Percentiles rank a stretch among this genome's conserved stretches.
Evolutionary conservation across 164 flowering plant genomes (phyloP).

Genomic region (Umbellularia californica): DNA sequence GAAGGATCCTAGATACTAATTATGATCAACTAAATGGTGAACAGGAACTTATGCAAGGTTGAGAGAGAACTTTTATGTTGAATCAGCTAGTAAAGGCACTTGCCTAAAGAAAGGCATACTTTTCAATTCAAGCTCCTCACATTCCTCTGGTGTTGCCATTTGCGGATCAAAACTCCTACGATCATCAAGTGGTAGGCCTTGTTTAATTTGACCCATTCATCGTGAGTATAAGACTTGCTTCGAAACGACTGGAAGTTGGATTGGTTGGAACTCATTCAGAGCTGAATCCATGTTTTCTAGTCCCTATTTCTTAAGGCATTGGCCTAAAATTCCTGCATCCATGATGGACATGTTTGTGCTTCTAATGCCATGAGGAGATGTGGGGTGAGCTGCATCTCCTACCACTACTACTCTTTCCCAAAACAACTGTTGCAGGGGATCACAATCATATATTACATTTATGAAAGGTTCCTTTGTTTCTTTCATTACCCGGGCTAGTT

Average conservation of each 20-base stretch:
- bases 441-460: slow-evolving; percentile 72
- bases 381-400: slow-evolving; percentile 95
- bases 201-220: slow-evolving; percentile 66
- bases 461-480: slow-evolving; percentile 79
- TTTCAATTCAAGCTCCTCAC: slow-evolving; percentile 53
- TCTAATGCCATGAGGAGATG: slow-evolving; percentile 82
- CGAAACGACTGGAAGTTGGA: slow-evolving; percentile 56
- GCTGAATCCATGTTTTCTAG: slow-evolving; percentile 42
- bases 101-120: slow-evolving; percentile 61
- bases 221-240: slow-evolving; percentile 74
- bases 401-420: slow-evolving; percentile 78
- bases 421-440: slow-evolving; percentile 48
- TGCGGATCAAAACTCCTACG: slow-evolving; percentile 37
- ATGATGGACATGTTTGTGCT: slow-evolving; percentile 92
- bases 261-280: slow-evolving; percentile 58
- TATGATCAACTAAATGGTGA: too few relatives aligned
- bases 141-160: slow-evolving; percentile 37
- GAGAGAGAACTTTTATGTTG: not conserved
- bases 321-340: slow-evolving; percentile 67
- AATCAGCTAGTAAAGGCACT: slow-evolving; percentile 25
- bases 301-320: slow-evolving; percentile 68
- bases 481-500: slow-evolving; percentile 53
- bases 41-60: not conserved
- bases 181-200: slow-evolving; percentile 52
- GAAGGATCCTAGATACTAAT: too few relatives aligned